Evolutionary conservation across 1,284 basidiomycete species (phyloP).

Genomic region (Cystobasidium pallidum): DNA sequence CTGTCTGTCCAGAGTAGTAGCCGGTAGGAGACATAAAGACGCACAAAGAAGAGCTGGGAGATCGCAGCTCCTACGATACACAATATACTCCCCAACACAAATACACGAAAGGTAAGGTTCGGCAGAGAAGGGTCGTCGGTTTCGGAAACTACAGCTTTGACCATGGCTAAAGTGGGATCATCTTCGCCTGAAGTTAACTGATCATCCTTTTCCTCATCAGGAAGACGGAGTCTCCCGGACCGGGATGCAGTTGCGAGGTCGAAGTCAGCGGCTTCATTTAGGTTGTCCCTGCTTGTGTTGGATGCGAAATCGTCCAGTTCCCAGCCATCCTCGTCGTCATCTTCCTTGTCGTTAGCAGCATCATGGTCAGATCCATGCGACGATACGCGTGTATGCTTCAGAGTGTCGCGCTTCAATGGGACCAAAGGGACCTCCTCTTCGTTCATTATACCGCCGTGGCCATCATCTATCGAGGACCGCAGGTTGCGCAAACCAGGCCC

Average conservation of each 20-base stretch:
- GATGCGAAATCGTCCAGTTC: slow-evolving; percentile 22
- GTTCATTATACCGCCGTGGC: slow-evolving; percentile 2
- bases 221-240: slow-evolving; percentile 7
- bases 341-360: slow-evolving; percentile 5
- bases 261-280: slow-evolving; percentile 13
- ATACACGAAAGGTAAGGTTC: slow-evolving; percentile 61
- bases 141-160: slow-evolving; percentile 59
- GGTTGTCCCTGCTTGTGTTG: slow-evolving; percentile 7
- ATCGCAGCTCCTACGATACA: slow-evolving; percentile 62
- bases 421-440: slow-evolving; percentile 32
- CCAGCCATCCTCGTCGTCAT: slow-evolving; percentile 23
- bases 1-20: background rate
- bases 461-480: slow-evolving; percentile 26
- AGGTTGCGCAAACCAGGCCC: slow-evolving; percentile 14
- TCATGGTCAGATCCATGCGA: background rate
- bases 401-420: background rate
- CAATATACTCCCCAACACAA: slow-evolving; percentile 62
- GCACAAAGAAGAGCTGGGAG: slow-evolving; percentile 54
- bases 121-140: slow-evolving; percentile 62
- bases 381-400: slow-evolving; percentile 8
- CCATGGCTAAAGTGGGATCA: slow-evolving; percentile 34
- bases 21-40: background rate
- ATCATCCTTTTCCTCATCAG: slow-evolving; percentile 22
- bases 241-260: slow-evolving; percentile 13
- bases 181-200: background rate